Evolutionary conservation across 129 eudicot species (phyloP).

Genomic region (Centella asiatica): DNA sequence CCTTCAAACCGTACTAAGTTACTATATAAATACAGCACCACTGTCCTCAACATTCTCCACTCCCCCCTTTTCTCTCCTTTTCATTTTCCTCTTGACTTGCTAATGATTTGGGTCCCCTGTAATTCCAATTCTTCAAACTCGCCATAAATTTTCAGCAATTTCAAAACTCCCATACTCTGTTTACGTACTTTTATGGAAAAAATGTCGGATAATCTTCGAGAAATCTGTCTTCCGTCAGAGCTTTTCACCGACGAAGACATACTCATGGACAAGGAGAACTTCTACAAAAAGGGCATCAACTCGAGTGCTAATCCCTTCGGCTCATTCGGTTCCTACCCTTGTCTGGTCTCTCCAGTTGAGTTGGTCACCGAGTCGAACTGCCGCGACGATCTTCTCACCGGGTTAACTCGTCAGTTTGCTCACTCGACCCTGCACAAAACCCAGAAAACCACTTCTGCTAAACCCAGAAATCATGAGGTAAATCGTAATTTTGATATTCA

Average conservation of each 20-base stretch:
- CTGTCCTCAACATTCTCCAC: conserved; percentile 4
- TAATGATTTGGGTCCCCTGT: conserved; percentile 3
- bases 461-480: conserved; percentile 28
- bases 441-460: conserved; percentile 1
- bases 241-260: conserved; percentile 39
- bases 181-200: not conserved
- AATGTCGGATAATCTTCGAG: conserved; percentile 26
- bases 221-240: conserved; percentile 48
- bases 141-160: conserved; percentile 6
- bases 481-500: not conserved
- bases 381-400: conserved; percentile 35
- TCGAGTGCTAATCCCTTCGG: conserved; percentile 11
- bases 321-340: conserved; percentile 10
- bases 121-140: conserved; percentile 1
- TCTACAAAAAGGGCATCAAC: not conserved
- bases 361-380: conserved; percentile 30
- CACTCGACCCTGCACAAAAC: conserved; percentile 32
- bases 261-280: conserved; percentile 14
- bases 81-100: not conserved
- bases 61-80: not conserved
- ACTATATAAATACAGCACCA: no score
- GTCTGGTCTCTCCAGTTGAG: conserved; percentile 15
- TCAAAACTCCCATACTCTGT: no score
- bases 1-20: conserved; percentile 5
- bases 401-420: conserved; percentile 40